phyloP scores from a whole-genome alignment of 371 early-diverging fungal species.

The Saksenaea vasiformis region DNA sequence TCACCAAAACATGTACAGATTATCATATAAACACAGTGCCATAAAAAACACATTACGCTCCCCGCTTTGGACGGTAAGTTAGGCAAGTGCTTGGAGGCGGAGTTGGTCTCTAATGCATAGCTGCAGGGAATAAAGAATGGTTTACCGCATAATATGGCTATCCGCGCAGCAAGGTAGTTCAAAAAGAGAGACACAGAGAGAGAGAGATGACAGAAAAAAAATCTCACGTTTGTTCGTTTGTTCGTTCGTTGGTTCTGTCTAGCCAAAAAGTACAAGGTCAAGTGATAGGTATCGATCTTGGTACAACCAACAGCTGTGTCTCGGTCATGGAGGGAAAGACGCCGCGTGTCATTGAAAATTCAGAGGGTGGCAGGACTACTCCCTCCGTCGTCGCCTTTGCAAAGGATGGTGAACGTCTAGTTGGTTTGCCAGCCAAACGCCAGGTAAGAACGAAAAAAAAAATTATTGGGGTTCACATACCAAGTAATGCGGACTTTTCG shows the following conservation, averaged over 20 bases:
- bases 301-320: slow-evolving; percentile 98
- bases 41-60: slow-evolving; percentile 15
- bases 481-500: slow-evolving; percentile 1
- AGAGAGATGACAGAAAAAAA: background rate
- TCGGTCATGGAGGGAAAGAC: slow-evolving; percentile 94
- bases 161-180: slow-evolving; percentile 20
- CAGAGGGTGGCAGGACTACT: slow-evolving; percentile 92
- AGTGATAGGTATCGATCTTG: slow-evolving; percentile 98
- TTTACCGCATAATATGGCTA: slow-evolving; percentile 12
- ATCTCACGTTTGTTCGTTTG: too few relatives aligned
- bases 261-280: slow-evolving; percentile 83
- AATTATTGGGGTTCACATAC: background rate
- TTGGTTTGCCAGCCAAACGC: slow-evolving; percentile 93
- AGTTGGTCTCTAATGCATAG: background rate
- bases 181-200: background rate
- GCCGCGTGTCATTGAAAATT: slow-evolving; percentile 93
- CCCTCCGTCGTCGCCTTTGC: slow-evolving; percentile 93
- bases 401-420: slow-evolving; percentile 86
- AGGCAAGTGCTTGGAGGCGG: background rate
- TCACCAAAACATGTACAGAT: slow-evolving; percentile 39
- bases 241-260: slow-evolving; percentile 10
- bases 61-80: slow-evolving; percentile 19
- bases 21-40: slow-evolving; percentile 24
- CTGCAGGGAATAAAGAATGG: background rate
- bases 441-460: slow-evolving; percentile 48